Base-by-base conservation (phyloP, 768 basidiomycete species). In the Leccinellum rugosiceps region DNA sequence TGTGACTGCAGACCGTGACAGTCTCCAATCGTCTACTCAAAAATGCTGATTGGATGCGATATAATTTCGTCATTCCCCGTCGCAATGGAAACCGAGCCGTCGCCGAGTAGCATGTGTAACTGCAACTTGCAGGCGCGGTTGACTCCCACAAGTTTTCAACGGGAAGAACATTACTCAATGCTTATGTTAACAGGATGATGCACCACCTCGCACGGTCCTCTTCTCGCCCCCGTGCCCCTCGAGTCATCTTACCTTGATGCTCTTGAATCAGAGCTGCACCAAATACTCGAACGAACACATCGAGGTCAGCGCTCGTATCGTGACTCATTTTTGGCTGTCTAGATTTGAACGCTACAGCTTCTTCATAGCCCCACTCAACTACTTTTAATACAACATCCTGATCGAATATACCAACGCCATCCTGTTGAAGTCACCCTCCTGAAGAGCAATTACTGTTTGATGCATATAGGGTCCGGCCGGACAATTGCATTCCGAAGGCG, bases 41-140 rank as follows among this genome's bases (percentile, higher is more conserved):
- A n/a, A n/a, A n/a, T n/a, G n/a, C n/a, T n/a, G n/a, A 87, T 62
- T 88, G 85, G 82, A 85, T 85, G 3, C 78, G 82, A 32, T 83
- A 86, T 65, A 83, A 83, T 65, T 69, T 86, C 5, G 82, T 83
- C 1, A 78, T 86, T 13, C 80, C 83, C 17, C 72, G 68, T 52
- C 76, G n/a, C n/a, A n/a, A n/a, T n/a, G n/a, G n/a, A n/a, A n/a
- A n/a, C n/a, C n/a, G n/a, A n/a, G n/a, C n/a, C n/a, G n/a, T n/a
- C n/a, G n/a, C n/a, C n/a, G n/a, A n/a, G n/a, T n/a, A n/a, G n/a
- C n/a, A n/a, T n/a, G n/a, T n/a, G n/a, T n/a, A n/a, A n/a, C n/a
- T n/a, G n/a, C n/a, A n/a, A n/a, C n/a, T n/a, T n/a, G n/a, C n/a
- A n/a, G n/a, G n/a, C n/a, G n/a, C n/a, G n/a, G n/a, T n/a, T n/a